phyloP scores from a whole-genome alignment of 257 asterid species.

The Cordia subcordata region DNA sequence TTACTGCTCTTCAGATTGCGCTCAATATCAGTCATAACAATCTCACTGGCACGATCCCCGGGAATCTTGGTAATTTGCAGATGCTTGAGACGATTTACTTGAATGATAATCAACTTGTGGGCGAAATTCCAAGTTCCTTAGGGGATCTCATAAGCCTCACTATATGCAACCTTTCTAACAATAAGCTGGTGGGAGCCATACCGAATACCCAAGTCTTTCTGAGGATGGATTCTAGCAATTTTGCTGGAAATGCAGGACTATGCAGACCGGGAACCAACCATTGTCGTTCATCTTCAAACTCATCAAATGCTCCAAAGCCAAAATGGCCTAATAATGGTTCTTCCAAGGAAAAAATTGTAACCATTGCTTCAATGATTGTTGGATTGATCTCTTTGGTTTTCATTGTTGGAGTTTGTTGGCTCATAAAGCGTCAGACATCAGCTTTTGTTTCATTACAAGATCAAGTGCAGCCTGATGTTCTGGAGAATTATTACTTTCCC shows the following conservation, averaged over 20 bases:
- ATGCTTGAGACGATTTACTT: constrained; percentile 74
- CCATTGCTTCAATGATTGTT: constrained; percentile 45
- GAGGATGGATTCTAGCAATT: constrained; percentile 69
- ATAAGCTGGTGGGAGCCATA: constrained; percentile 54
- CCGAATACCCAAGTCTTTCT: constrained; percentile 64
- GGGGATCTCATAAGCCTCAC: constrained; percentile 64
- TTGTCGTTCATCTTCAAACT: constrained; percentile 34
- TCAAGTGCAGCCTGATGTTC: constrained; percentile 30
- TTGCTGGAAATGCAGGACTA: constrained; percentile 58
- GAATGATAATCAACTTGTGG: constrained; percentile 68
- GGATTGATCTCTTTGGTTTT: constrained; percentile 49
- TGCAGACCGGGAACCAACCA: constrained; percentile 28
- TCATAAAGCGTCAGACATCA: constrained; percentile 30
- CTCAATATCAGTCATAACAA: constrained; percentile 68
- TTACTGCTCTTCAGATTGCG: constrained; percentile 69
- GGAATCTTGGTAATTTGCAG: constrained; percentile 57
- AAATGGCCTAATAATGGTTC: constrained; percentile 48
- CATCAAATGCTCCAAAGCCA: constrained; percentile 17
- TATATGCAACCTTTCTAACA: constrained; percentile 78
- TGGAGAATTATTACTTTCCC: constrained; percentile 59
- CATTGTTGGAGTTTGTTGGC: constrained; percentile 53
- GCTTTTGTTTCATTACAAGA: constrained; percentile 42
- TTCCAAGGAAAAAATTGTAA: constrained; percentile 46
- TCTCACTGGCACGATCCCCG: constrained; percentile 60
- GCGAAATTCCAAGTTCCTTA: constrained; percentile 71